Base-by-base conservation (phyloP, 108 stramenopile genomes). In the Fragilaria crotonensis region DNA sequence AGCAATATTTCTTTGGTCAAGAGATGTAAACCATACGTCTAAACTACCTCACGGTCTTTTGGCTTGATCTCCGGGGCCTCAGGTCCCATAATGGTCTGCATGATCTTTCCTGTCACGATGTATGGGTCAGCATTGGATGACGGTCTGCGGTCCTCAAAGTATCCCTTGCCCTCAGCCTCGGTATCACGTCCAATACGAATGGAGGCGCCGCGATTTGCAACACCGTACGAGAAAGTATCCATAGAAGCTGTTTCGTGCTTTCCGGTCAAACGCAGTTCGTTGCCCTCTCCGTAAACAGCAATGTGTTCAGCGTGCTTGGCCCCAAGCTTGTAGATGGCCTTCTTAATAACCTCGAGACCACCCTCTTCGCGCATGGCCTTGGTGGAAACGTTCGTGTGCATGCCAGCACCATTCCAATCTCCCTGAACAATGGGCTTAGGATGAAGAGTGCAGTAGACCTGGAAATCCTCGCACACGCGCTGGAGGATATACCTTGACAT, bases 331-430 rank as follows among this genome's bases (percentile, higher is more conserved):
- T 98, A 92, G 63, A 97, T 89, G 47, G 95, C 96, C 62, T 83
- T 75, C 66, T 95, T 93, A 79, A 98, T 98, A 17, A 60, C 70
- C n/a, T 84, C 83, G 55, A 94, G 61, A 54, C 97, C 97, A 47
- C 95, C 94, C 26, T 77, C 84, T 53, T 95, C 93, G 45, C 98
- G 88, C 98, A 97, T 98, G 20, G 59, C 45, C 76, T 96, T 93
- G 50, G 96, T 98, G 51, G 94, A 95, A 51, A 96, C 94, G 76
- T 98, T 98, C 55, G 94, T 96, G 83, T 96, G 96, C 88, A 91
- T 90, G 44, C 98, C 98, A 9, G 98, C 95, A 11, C 98, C 98
- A 74, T 98, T 98, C 98, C 98, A 98, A 73, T 98, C 96, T 21
- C 98, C 98, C 47, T 95, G 84, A 18, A 80, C 77, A 72, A 97